Base-by-base conservation (phyloP, 345 rosid species). In the Corchorus olitorius region DNA sequence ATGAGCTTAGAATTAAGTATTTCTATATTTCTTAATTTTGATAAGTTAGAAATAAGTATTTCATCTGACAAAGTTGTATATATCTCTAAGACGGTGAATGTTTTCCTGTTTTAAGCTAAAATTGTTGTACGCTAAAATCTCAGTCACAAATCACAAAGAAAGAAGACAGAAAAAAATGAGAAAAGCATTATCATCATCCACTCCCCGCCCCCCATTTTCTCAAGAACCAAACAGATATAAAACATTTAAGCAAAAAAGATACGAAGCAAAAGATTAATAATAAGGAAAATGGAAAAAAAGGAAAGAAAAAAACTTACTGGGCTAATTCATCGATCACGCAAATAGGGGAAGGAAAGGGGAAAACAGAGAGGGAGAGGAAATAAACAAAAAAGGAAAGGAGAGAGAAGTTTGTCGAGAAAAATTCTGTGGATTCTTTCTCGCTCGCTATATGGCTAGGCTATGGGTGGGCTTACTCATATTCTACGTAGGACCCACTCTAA, bases 131-230 rank as follows among this genome's bases (percentile, higher is more conserved):
- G 22, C 27, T 15, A 33, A 13, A 64, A 69, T 62, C 43, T 62
- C 14, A 63, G 35, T 19, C n/a, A 45, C 8, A 45, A 19, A 48
- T 19, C n/a, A 45, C 8, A 45, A 19, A 48, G 13, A 39, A 39
- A 48, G 14, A 56, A 22, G 37, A 35, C 9, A 37, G 37, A 19
- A 11, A 20, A 43, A 46, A 16, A 19, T 2, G 9, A 27, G 14
- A 6, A 37, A 8, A 69, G 46, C 0, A 2, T n/a, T 61, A n/a
- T 19, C 43, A 43, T n/a, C n/a, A n/a, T n/a, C n/a, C n/a, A n/a
- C n/a, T 74, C 59, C 46, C 35, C 59, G 35, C 48, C 48, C 16
- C 39, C 69, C 43, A 10, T 6, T 74, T 74, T 59, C 45, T 73
- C 59, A 6, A n/a, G 43, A 60, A 46, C 58, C 46, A 48, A 62